Evolutionary conservation across 176 grass and related monocot genomes (phyloP).

Genomic region (Oryza glumipatula): DNA sequence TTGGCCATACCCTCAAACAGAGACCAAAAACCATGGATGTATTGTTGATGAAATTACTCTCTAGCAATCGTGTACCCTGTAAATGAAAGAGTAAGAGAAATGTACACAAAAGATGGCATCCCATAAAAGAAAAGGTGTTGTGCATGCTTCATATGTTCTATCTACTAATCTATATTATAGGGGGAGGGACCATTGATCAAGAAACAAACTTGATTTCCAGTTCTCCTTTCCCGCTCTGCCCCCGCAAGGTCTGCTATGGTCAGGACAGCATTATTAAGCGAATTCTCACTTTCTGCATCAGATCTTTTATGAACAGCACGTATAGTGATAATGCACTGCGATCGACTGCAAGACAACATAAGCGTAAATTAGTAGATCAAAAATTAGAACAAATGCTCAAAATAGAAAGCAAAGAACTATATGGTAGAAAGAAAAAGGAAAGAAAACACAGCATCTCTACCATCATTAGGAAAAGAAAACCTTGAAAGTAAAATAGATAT

Average conservation of each 20-base stretch:
- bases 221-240: conserved; percentile 78
- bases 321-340: conserved; percentile 89
- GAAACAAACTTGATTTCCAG: conserved; percentile 76
- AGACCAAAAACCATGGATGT: conserved; percentile 91
- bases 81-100: conserved; percentile 30
- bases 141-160: not conserved
- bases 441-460: not conserved
- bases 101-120: not conserved
- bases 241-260: conserved; percentile 92
- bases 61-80: conserved; percentile 73
- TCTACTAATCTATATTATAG: not conserved
- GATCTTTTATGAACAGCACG: conserved; percentile 32
- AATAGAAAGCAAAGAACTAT: not conserved
- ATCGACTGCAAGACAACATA: conserved; percentile 62
- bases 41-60: conserved; percentile 96
- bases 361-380: not conserved
- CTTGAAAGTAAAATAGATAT: conserved; percentile 8
- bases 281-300: conserved; percentile 37
- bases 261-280: conserved; percentile 53
- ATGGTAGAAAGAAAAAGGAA: not conserved
- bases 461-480: not conserved
- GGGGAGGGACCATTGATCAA: not conserved
- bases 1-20: conserved; percentile 75
- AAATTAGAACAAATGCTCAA: not conserved
- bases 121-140: not conserved